Evolutionary conservation across 2,329 filamentous ascomycete genomes (phyloP), one percentile per base, ranked within the genome.

Genomic region (Fusarium sp.): DNA sequence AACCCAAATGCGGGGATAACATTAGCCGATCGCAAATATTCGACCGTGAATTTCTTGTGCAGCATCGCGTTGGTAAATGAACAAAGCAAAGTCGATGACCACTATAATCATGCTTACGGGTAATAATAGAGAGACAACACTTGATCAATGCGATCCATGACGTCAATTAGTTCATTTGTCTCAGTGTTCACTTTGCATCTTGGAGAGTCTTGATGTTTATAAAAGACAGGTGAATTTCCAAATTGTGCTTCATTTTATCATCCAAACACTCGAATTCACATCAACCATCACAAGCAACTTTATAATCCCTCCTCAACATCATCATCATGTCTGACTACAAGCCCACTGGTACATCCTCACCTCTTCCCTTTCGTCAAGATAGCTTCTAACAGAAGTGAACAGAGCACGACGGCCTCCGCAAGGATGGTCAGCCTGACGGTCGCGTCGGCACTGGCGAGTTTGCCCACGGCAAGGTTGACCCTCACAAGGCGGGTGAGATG

Each of bases 401-500:
- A 66, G 69, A 71, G 62, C 68, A 71, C 53, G 69, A 61, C 29
- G 69, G 69, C 46, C 69, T 71, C 62, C 69, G 69, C 53, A 56
- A 71, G 62, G 69, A 69, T 3, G 69, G 69, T 11, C 48, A 71
- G 62, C 69, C 68, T 1, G 69, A 71, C 29, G 46, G 49, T 4
- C 69, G 69, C 15, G 69, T 71, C 15, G 69, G 69, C 11, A 71
- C 69, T 1, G 69, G 69, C 55, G 68, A 71, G 58, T 71, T 71
- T 31, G 69, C 69, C 4, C 53, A 71, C 17, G 69, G 69, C 49
- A 71, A 71, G 62, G 67, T 71, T 4, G 69, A 71, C 41, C 69
- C 65, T 11, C 58, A 63, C 27, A 35, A 67, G 58, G 69, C 69
- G 5, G 69, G 69, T 8, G 47, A 45, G 11, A 31, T 65, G 56